Percentiles rank a stretch among this genome's conserved stretches.
phyloP scores from a whole-genome alignment of 495 filamentous ascomycete genomes.

The Wilcoxina mikolae region DNA sequence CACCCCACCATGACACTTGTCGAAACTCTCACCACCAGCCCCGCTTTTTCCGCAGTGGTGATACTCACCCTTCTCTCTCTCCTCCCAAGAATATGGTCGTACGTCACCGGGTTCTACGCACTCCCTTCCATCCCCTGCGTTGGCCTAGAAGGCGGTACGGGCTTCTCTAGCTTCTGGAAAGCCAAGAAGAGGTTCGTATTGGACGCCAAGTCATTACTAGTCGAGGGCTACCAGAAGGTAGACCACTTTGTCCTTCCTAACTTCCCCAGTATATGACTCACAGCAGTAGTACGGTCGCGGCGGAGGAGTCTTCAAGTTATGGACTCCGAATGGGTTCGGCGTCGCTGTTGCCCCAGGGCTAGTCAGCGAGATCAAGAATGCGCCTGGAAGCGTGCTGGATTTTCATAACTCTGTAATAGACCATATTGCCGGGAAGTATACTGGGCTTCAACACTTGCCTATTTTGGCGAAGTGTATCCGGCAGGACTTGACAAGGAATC shows the following conservation, averaged over 20 bases:
- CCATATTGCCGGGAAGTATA: background rate
- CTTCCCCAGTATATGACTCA: background rate
- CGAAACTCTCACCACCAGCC: background rate
- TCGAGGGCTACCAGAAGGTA: background rate
- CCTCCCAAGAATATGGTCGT: background rate
- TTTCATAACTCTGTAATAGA: background rate
- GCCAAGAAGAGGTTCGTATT: background rate
- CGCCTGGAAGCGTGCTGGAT: background rate
- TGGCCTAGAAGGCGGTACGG: background rate
- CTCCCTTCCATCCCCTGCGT: background rate
- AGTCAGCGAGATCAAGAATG: background rate
- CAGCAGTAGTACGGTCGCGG: background rate
- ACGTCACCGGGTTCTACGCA: background rate
- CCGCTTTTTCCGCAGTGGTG: background rate
- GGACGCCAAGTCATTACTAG: background rate
- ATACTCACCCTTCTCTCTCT: background rate
- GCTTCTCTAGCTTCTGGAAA: no score
- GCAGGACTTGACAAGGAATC: background rate
- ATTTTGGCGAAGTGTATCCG: background rate
- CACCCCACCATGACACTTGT: background rate
- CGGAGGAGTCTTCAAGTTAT: background rate
- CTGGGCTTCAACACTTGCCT: background rate
- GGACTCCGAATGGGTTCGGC: background rate
- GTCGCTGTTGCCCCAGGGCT: background rate
- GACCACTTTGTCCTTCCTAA: background rate